Evolutionary conservation across 2,329 filamentous ascomycete species (phyloP), one percentile per base, ranked within the genome.

Genomic region (Colletotrichum magnum): DNA sequence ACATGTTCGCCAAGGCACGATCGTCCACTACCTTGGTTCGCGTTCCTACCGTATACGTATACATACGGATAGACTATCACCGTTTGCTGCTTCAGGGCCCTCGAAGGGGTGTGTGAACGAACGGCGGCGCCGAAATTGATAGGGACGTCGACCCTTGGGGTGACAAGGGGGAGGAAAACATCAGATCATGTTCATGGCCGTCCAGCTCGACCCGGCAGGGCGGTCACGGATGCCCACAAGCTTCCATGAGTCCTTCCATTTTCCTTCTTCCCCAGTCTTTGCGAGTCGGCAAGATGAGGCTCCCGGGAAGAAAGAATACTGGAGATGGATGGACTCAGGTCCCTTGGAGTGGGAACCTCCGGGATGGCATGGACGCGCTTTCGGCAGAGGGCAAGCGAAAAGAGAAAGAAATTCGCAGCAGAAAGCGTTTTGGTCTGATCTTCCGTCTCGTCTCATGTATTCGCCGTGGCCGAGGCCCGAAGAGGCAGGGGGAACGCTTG

Each of bases 111-210:
- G 41, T 63, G 51, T 39, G 51, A 41, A 54, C 41, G 41, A 43
- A 68, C 64, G 64, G 64, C 53, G 21, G 43, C 60, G 64, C 64
- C 64, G 64, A 68, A 64, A 68, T 68, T 58, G 63, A 36, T 18
- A 58, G 36, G 39, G 26, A 51, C 39, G 57, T 26, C 36, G 26
- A 43, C 10, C 36, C 28, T 41, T 18, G 18, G 7, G 32, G 32
- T 7, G 5, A 50, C 51, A 32, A 28, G 48, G 58, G 47, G 18
- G 16, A 51, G n/a, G 45, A 5, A 15, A 43, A 43, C 24, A 36
- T 59, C 28, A 21, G 58, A 60, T 60, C 47, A 10, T 28, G 21
- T 43, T 60, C 47, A 10, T 18, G 21, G 5, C 41, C 5, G 13
- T n/a, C 16, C 16, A n/a, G 41, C 21, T 52, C 21, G 21, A 52